phyloP scores from a whole-genome alignment of 2,329 filamentous ascomycete species.

The Aschersonia sp. region DNA sequence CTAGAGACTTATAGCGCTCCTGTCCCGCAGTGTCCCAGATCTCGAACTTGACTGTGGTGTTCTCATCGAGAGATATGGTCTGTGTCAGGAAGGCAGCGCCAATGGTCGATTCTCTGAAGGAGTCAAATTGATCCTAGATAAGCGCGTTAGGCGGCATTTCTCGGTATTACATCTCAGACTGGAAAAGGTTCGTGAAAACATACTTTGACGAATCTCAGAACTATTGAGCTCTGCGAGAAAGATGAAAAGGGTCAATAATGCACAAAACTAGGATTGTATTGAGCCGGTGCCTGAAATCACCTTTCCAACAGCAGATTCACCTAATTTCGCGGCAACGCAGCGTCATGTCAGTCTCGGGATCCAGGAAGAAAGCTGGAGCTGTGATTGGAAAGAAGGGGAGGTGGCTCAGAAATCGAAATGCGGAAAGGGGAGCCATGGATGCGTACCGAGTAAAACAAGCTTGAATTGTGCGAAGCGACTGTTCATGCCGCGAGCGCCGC shows the following conservation, averaged over 20 bases:
- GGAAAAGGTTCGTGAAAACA: slow-evolving; percentile 9
- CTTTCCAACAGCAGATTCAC: slow-evolving; percentile 98
- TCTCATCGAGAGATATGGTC: slow-evolving; percentile 95
- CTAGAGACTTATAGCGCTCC: slow-evolving; percentile 96
- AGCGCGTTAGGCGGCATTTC: background rate
- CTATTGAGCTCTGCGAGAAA: slow-evolving; percentile 75
- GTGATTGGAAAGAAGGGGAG: too few species aligned
- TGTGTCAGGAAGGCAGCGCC: slow-evolving; percentile 97
- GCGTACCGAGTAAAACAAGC: slow-evolving; percentile 87
- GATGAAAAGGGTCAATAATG: slow-evolving; percentile 6
- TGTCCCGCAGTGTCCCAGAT: slow-evolving; percentile 99
- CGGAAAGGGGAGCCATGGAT: background rate
- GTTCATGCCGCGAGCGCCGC: slow-evolving; percentile 49
- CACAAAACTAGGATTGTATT: slow-evolving; percentile 1
- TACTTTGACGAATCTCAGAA: slow-evolving; percentile 96
- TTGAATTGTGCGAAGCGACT: slow-evolving; percentile 98
- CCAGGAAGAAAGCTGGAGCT: background rate
- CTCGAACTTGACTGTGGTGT: slow-evolving; percentile 98
- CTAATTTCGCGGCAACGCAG: slow-evolving; percentile 29
- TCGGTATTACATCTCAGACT: background rate
- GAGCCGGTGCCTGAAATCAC: slow-evolving; percentile 27
- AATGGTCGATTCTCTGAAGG: slow-evolving; percentile 92
- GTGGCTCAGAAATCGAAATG: too few species aligned
- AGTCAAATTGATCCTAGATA: slow-evolving; percentile 88
- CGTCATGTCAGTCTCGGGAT: slow-evolving; percentile 4